A percentile compares a stretch with the other conserved stretches of the same genome.
phyloP scores from a whole-genome alignment of 805 yeast genomes.

The Suhomyces sp. region DNA sequence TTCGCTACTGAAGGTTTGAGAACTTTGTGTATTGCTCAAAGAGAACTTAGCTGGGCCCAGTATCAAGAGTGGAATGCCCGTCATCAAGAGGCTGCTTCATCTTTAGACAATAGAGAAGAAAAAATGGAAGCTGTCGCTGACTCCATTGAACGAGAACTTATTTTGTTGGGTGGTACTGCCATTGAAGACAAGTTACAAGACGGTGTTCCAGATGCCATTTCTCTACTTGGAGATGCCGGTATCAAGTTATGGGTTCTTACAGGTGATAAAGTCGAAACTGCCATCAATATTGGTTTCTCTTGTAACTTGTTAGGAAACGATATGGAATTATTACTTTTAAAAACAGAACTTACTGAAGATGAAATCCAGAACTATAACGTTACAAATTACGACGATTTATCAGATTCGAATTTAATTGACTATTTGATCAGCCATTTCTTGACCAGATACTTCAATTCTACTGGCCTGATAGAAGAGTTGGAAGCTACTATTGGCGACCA shows the following conservation, averaged over 20 bases:
- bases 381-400: conserved; percentile 13
- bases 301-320: conserved; percentile 66
- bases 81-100: conserved; percentile 64
- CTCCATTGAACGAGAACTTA: conserved; percentile 57
- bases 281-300: conserved; percentile 78
- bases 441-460: conserved; percentile 52
- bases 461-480: conserved; percentile 58
- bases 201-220: conserved; percentile 75
- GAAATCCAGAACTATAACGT: conserved; percentile 22
- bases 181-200: conserved; percentile 77
- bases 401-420: conserved; percentile 40
- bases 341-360: conserved; percentile 25
- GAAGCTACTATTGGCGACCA: conserved; percentile 57
- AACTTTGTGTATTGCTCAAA: conserved; percentile 75
- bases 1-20: conserved; percentile 82
- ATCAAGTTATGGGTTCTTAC: conserved; percentile 81
- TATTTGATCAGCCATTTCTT: conserved; percentile 52
- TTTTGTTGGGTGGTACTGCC: conserved; percentile 73
- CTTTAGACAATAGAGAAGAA: conserved; percentile 62
- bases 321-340: conserved; percentile 66
- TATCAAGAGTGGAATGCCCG: conserved; percentile 61
- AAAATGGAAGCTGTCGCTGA: conserved; percentile 74
- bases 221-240: conserved; percentile 65
- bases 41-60: conserved; percentile 60
- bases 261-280: conserved; percentile 81